Conservation (phyloP, 495 filamentous ascomycete genomes). For the Neurospora sp. region DNA sequence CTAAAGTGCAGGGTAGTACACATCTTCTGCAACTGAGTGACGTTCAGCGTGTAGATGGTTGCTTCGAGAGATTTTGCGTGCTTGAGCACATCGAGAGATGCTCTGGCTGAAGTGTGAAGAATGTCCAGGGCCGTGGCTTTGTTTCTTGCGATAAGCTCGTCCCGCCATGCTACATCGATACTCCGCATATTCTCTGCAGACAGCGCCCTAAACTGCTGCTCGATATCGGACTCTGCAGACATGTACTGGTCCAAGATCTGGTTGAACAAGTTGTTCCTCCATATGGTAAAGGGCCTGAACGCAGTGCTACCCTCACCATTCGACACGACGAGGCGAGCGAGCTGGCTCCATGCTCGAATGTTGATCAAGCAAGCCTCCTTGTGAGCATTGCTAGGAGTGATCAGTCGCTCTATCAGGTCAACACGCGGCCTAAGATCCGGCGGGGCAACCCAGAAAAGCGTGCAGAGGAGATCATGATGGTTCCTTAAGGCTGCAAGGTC, state of each 20-base stretch:
- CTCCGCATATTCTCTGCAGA: constrained; percentile 22
- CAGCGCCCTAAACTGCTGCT: constrained; percentile 34
- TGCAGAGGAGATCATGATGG: constrained; percentile 86
- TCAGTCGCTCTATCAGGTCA: constrained; percentile 62
- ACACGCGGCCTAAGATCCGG: constrained; percentile 57
- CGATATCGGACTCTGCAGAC: constrained; percentile 37
- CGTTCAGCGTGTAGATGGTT: constrained; percentile 28
- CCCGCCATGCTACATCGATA: constrained; percentile 27
- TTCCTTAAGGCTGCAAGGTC: constrained; percentile 84
- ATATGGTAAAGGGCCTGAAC: constrained; percentile 53
- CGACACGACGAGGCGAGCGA: constrained; percentile 65
- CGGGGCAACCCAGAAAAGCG: constrained; percentile 79
- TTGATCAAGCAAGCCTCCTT: constrained; percentile 77
- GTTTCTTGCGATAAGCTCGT: constrained; percentile 33
- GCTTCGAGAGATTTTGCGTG: constrained; percentile 25
- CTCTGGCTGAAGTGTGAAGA: constrained; percentile 28
- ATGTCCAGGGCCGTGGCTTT: constrained; percentile 37
- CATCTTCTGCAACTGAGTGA: constrained; percentile 32
- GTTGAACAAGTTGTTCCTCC: constrained; percentile 50
- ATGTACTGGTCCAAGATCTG: constrained; percentile 40
- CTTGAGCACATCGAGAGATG: constrained; percentile 31
- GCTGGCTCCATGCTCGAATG: constrained; percentile 67
- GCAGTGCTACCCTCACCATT: constrained; percentile 39
- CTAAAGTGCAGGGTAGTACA: constrained; percentile 32
- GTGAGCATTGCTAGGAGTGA: constrained; percentile 72